These are phyloP conservation scores for Pulveroboletus frians DNA, from an alignment of 768 basidiomycete genomes.

Conservation along the genomic window DNA sequence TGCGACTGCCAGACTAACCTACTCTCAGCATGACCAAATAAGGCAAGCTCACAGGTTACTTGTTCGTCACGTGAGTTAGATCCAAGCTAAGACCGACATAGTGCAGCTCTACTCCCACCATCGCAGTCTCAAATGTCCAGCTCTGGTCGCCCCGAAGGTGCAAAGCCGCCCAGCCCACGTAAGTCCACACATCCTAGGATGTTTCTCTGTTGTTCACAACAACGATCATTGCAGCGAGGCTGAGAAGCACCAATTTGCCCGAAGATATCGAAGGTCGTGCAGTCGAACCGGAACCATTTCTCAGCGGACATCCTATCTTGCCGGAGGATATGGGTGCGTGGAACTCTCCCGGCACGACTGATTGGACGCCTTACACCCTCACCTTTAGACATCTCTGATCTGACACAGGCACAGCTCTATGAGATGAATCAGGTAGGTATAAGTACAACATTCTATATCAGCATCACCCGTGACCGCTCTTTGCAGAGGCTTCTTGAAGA, in stretches of 20 bases:
- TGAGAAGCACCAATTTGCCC: constrained; percentile 26
- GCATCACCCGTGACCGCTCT: neutral
- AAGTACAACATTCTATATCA: neutral
- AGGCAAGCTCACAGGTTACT: neutral
- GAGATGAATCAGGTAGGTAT: constrained; percentile 38
- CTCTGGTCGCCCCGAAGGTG: neutral
- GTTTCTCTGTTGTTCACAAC: neutral
- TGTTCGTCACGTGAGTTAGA: no score
- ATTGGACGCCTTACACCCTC: neutral
- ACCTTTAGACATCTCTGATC: constrained; percentile 29
- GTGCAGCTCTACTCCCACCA: neutral
- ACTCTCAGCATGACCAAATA: no score
- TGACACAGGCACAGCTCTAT: constrained; percentile 33
- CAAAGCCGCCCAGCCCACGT: constrained; percentile 26
- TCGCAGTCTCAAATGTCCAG: constrained; percentile 7
- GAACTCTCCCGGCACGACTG: neutral
- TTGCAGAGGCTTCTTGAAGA: constrained; percentile 38
- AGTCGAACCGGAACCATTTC: constrained; percentile 15
- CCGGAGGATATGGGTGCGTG: constrained; percentile 28
- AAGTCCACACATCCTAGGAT: neutral
- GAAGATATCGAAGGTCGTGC: constrained; percentile 7
- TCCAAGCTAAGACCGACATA: no score
- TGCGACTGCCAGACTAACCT: no score
- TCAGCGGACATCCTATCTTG: constrained; percentile 27
- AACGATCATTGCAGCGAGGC: constrained; percentile 13